Evolutionary conservation across 495 filamentous ascomycete genomes (phyloP).

Genomic region (Penicillium robsamsonii): DNA sequence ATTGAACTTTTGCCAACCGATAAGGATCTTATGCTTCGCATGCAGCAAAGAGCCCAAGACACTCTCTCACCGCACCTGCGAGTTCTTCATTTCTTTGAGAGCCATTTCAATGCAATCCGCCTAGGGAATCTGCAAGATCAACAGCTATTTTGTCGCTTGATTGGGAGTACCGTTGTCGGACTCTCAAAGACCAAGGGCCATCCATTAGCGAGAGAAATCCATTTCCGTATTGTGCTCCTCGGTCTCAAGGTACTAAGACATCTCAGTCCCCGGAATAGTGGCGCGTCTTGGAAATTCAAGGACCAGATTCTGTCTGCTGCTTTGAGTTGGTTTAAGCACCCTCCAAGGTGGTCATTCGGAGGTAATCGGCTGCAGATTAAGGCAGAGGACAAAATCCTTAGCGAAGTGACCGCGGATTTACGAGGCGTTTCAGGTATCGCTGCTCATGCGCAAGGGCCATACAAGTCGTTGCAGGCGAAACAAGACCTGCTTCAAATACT

Average conservation of each 20-base stretch:
- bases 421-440: constrained; percentile 55
- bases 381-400: constrained; percentile 79
- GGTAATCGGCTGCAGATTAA: constrained; percentile 91
- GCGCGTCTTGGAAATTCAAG: constrained; percentile 73
- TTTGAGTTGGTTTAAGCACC: constrained; percentile 80
- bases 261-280: constrained; percentile 58
- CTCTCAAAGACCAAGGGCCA: constrained; percentile 69
- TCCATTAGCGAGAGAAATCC: constrained; percentile 84
- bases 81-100: constrained; percentile 83
- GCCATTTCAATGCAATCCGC: constrained; percentile 88
- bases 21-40: constrained; percentile 66
- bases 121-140: constrained; percentile 77
- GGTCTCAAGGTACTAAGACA: constrained; percentile 71
- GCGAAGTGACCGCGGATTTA: constrained; percentile 68
- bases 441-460: constrained; percentile 47
- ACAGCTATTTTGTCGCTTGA: constrained; percentile 72
- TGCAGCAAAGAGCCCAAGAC: constrained; percentile 74
- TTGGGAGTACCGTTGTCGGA: constrained; percentile 69
- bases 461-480: constrained; percentile 69
- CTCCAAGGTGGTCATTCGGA: constrained; percentile 92
- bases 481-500: constrained; percentile 76
- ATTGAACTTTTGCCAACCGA: constrained; percentile 93
- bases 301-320: constrained; percentile 82
- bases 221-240: constrained; percentile 84
- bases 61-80: constrained; percentile 81